Evolutionary conservation across 2,329 filamentous ascomycete genomes (phyloP).

Genomic region (Thelonectria olida): DNA sequence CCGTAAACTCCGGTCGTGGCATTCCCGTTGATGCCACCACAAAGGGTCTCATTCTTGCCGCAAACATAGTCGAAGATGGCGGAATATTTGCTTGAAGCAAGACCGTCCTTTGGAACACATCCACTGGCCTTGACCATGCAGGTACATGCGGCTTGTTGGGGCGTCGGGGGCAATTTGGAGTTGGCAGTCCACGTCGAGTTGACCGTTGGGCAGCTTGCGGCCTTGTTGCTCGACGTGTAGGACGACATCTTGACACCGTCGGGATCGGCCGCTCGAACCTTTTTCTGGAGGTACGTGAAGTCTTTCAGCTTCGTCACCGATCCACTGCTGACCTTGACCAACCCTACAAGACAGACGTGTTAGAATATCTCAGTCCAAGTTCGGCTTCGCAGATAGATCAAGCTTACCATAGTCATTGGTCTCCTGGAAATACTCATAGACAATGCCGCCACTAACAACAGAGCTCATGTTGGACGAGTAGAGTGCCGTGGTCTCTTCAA

Average conservation of each 20-base stretch:
- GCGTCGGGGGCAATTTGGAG: conserved; percentile 79
- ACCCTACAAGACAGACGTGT: conserved; percentile 39
- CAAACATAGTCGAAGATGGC: conserved; percentile 82
- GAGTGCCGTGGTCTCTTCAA: conserved; percentile 84
- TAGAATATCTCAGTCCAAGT: background rate
- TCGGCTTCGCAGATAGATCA: no score
- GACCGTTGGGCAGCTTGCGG: conserved; percentile 76
- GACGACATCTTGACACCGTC: conserved; percentile 69
- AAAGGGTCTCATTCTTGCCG: conserved; percentile 64
- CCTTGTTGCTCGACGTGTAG: conserved; percentile 79
- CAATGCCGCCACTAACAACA: conserved; percentile 94
- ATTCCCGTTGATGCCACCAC: conserved; percentile 75
- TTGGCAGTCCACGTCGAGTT: conserved; percentile 71
- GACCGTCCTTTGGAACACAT: conserved; percentile 71
- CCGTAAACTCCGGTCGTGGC: conserved; percentile 75
- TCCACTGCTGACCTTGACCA: conserved; percentile 70
- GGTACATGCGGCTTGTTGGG: conserved; percentile 79
- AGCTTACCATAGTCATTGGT: conserved; percentile 80
- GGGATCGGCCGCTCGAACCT: conserved; percentile 75
- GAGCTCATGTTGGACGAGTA: conserved; percentile 82
- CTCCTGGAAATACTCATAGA: conserved; percentile 99
- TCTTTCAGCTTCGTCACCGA: conserved; percentile 75
- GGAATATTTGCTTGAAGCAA: conserved; percentile 68
- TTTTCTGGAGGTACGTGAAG: conserved; percentile 75
- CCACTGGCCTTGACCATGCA: conserved; percentile 83